phyloP scores from a whole-genome alignment of 371 early-diverging fungal species.

The Rhizopus stolonifer region DNA sequence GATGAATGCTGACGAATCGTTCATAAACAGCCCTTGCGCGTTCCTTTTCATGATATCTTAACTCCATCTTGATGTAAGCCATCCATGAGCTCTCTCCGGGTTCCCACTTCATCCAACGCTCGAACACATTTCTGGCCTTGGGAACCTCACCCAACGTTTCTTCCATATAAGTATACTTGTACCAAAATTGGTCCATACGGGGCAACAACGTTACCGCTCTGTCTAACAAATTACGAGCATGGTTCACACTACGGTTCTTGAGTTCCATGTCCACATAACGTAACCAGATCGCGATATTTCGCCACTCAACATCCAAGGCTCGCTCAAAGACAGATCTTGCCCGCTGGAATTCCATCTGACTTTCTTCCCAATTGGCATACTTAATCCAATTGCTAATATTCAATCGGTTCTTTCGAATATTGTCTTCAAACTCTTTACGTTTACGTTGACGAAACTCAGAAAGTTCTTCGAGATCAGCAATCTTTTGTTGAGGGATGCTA shows the following conservation, averaged over 20 bases:
- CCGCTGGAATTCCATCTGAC: slow-evolving; percentile 80
- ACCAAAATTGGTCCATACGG: slow-evolving; percentile 96
- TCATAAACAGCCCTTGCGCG: slow-evolving; percentile 80
- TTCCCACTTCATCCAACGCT: slow-evolving; percentile 99
- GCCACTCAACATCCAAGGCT: slow-evolving; percentile 85
- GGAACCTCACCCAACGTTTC: slow-evolving; percentile 90
- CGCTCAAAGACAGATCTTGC: slow-evolving; percentile 93
- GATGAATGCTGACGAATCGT: slow-evolving; percentile 87
- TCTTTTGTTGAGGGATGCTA: slow-evolving; percentile 85
- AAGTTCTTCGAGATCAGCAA: slow-evolving; percentile 91
- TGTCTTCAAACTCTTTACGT: slow-evolving; percentile 94
- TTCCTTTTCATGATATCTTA: slow-evolving; percentile 83
- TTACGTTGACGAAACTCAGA: slow-evolving; percentile 86
- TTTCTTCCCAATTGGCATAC: slow-evolving; percentile 96
- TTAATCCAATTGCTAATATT: slow-evolving; percentile 91
- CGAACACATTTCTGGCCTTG: slow-evolving; percentile 92
- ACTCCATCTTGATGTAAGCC: slow-evolving; percentile 94
- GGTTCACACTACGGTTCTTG: slow-evolving; percentile 89
- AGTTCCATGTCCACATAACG: slow-evolving; percentile 97
- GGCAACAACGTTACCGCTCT: slow-evolving; percentile 89
- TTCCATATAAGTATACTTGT: slow-evolving; percentile 97
- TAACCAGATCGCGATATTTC: slow-evolving; percentile 85
- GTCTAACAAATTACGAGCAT: slow-evolving; percentile 93
- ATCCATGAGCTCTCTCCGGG: slow-evolving; percentile 91
- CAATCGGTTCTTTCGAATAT: slow-evolving; percentile 79